Conservation (phyloP, 306 rosid genomes). For the Fagus sylvatica region DNA sequence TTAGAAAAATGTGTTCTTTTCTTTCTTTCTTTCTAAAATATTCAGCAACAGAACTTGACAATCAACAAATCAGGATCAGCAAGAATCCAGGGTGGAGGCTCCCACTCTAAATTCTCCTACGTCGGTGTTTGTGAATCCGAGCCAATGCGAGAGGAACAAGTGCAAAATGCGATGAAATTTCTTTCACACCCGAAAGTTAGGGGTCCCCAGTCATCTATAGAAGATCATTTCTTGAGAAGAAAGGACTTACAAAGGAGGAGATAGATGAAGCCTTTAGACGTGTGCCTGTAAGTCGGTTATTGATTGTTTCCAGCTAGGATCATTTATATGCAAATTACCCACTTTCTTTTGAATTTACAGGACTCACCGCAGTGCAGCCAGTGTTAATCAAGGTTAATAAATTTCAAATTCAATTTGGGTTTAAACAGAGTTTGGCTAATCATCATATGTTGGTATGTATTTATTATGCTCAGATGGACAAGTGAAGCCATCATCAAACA, state of each 20-base stretch:
- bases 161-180: conserved; percentile 91
- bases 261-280: conserved; percentile 93
- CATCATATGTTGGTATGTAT: conserved; percentile 23
- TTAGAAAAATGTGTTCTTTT: no score
- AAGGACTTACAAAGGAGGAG: conserved; percentile 97
- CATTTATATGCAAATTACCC: conserved; percentile 7
- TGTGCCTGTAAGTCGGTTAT: conserved; percentile 69
- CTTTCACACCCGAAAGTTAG: conserved; percentile 86
- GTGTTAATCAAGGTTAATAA: conserved; percentile 56
- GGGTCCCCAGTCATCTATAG: conserved; percentile 85
- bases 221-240: conserved; percentile 88
- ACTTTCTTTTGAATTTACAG: conserved; percentile 40
- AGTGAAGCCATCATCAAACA: conserved; percentile 40
- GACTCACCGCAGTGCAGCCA: conserved; percentile 64
- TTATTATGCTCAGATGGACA: conserved; percentile 54
- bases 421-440: conserved; percentile 27
- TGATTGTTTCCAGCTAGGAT: background rate
- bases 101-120: conserved; percentile 47
- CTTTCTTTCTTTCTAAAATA: conserved; percentile 9
- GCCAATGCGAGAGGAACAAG: conserved; percentile 91
- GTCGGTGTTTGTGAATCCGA: conserved; percentile 79
- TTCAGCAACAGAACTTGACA: conserved; percentile 39
- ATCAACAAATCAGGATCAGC: conserved; percentile 48
- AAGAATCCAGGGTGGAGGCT: conserved; percentile 53
- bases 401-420: conserved; percentile 12